Base-by-base conservation (phyloP, 805 yeast genomes). In the Wickerhamiella lipophila region DNA sequence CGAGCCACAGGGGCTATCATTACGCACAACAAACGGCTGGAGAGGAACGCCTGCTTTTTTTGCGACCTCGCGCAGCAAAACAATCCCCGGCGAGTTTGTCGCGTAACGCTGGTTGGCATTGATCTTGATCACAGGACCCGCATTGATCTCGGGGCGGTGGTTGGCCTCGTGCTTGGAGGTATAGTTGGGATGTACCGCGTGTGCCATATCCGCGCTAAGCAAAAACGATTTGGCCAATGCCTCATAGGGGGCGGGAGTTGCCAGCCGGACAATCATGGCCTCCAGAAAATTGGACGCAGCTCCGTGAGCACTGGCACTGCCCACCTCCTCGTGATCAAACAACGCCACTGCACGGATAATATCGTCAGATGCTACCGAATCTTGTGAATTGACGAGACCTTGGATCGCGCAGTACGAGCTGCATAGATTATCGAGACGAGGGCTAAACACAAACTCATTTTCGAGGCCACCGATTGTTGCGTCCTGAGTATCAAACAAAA, bases 251-350 rank as follows among this genome's bases (percentile, higher is more conserved):
- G 45, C 47, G 30, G 75, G 60, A 3, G 67, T 65, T 1, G 87
- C 74, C 42, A 88, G 64, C 60, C 96, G 76, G 52, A 74, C 76
- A 47, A 88, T 63, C 30, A 85, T 72, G 56, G 86, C 83, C 19
- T 92, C 92, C 49, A 89, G 68, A 62, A 92, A 85, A 52, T 88
- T 83, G 1, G 96, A 86, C 60, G 85, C 88, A 1, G 98, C 98
- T 55, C 98, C 98, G 65, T 89, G 96, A 12, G 95, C 95, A 15
- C 95, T 82, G 7, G 78, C 72, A 1, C 96, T 87, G 0, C 98
- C 98, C 56, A 89, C 74, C 64, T 89, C 98, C 66, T 89, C 98
- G 64, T 92, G 97, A 63, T 89, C 98, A 64, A 92, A 89, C 52
- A 88, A 70, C 0, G 95, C 79, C 49, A 87, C 72, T 60, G 88